These are phyloP conservation scores for Hypoxylon sp. DNA, from an alignment of 2,329 filamentous ascomycete genomes.

Conservation along the genomic window DNA sequence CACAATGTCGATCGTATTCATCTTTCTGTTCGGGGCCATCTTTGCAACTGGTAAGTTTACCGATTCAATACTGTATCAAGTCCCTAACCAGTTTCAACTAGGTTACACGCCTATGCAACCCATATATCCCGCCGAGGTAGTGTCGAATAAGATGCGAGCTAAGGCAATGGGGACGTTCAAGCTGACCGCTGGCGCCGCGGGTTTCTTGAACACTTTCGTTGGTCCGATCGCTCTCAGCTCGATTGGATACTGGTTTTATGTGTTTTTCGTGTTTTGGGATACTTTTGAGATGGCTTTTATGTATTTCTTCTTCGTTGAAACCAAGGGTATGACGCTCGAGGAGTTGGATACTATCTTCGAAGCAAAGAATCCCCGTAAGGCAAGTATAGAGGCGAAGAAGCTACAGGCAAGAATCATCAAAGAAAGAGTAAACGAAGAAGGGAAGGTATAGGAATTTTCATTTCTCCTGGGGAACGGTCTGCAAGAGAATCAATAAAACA, in stretches of 20 bases:
- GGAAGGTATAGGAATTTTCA: neutral
- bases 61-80: neutral
- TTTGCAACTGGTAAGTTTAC: conserved; percentile 50
- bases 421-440: conserved; percentile 6
- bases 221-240: conserved; percentile 51
- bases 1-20: conserved; percentile 57
- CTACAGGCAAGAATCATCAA: conserved; percentile 44
- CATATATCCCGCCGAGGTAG: conserved; percentile 58
- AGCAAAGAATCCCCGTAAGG: conserved; percentile 56
- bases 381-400: conserved; percentile 50
- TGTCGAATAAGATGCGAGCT: conserved; percentile 58
- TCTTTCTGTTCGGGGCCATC: conserved; percentile 58
- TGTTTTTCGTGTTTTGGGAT: conserved; percentile 58
- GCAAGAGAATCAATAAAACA: neutral
- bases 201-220: conserved; percentile 57
- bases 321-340: conserved; percentile 55
- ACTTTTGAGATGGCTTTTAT: conserved; percentile 54
- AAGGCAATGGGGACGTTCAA: conserved; percentile 58
- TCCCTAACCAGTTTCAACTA: conserved; percentile 26
- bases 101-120: conserved; percentile 59
- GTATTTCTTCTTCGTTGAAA: conserved; percentile 57
- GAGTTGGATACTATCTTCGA: conserved; percentile 57
- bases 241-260: conserved; percentile 58
- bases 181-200: conserved; percentile 57
- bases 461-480: neutral